Evolutionary conservation across 768 basidiomycete species (phyloP).

Genomic region (Leccinum subtestaceum): DNA sequence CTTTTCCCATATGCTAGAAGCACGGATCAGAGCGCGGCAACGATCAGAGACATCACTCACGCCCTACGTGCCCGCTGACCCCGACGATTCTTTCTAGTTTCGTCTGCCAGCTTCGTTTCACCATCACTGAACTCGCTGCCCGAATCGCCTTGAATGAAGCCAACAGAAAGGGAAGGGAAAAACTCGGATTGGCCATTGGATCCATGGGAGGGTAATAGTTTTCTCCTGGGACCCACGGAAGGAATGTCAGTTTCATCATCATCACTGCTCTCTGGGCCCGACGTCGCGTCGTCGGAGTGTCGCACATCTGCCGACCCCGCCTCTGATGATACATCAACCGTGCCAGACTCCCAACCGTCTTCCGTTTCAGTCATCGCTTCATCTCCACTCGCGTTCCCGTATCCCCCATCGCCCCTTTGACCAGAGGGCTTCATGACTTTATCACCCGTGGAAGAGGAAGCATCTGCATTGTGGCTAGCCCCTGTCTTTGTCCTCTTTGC

Average conservation of each 20-base stretch:
- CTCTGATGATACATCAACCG: slow-evolving; percentile 30
- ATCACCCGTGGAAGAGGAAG: background rate
- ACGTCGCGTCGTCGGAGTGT: slow-evolving; percentile 28
- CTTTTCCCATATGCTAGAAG: slow-evolving; percentile 91
- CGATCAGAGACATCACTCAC: slow-evolving; percentile 52
- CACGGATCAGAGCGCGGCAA: slow-evolving; percentile 5
- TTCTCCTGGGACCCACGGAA: slow-evolving; percentile 11
- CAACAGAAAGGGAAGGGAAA: slow-evolving; percentile 84
- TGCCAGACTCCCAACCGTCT: slow-evolving; percentile 44
- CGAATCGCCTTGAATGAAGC: slow-evolving; percentile 78
- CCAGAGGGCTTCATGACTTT: background rate
- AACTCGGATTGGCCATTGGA: slow-evolving; percentile 52
- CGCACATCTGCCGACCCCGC: slow-evolving; percentile 2
- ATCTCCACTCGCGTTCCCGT: slow-evolving; percentile 18
- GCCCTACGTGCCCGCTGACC: slow-evolving; percentile 93
- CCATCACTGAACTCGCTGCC: slow-evolving; percentile 74
- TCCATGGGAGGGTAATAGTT: slow-evolving; percentile 24
- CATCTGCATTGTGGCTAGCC: background rate
- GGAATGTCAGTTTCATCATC: slow-evolving; percentile 18
- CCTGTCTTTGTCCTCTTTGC: slow-evolving; percentile 13
- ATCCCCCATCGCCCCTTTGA: slow-evolving; percentile 20
- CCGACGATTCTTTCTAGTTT: slow-evolving; percentile 77
- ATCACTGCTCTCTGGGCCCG: slow-evolving; percentile 22
- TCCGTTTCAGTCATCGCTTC: slow-evolving; percentile 11
- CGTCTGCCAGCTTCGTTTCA: slow-evolving; percentile 53